Evolutionary conservation across 805 yeast species (phyloP).

Genomic region (Wickerhamiella domercqiae): DNA sequence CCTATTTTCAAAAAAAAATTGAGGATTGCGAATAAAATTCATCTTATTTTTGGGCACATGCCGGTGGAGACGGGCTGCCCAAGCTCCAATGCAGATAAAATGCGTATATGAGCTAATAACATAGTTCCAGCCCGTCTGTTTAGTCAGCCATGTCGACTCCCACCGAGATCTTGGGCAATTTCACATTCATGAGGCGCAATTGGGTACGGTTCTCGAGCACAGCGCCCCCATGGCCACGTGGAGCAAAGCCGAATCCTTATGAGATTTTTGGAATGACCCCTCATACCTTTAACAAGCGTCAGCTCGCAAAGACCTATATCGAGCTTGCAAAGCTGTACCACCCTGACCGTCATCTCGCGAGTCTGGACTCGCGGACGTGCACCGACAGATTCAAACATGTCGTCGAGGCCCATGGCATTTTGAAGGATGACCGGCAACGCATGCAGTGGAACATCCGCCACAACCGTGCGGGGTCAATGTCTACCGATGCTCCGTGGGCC

Average conservation of each 20-base stretch:
- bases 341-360: slow-evolving; percentile 42
- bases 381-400: slow-evolving; percentile 39
- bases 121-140: no score
- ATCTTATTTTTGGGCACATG: no score
- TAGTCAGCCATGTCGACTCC: no score
- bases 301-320: slow-evolving; percentile 37
- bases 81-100: no score
- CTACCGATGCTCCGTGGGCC: background rate
- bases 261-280: slow-evolving; percentile 40
- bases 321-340: slow-evolving; percentile 62
- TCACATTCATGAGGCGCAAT: no score
- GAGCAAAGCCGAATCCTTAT: slow-evolving; percentile 48
- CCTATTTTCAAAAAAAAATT: no score
- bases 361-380: slow-evolving; percentile 20
- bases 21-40: no score
- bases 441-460: slow-evolving; percentile 19
- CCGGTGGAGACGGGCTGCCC: no score
- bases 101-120: no score
- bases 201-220: no score
- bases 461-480: background rate
- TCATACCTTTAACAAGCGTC: slow-evolving; percentile 24
- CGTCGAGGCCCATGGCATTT: slow-evolving; percentile 43
- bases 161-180: no score
- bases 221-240: slow-evolving; percentile 39
- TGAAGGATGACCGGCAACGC: slow-evolving; percentile 32